A percentile compares a stretch with the other conserved stretches of the same genome.
phyloP scores from a whole-genome alignment of 2,329 filamentous ascomycete species.

The Pyricularia grisea region DNA sequence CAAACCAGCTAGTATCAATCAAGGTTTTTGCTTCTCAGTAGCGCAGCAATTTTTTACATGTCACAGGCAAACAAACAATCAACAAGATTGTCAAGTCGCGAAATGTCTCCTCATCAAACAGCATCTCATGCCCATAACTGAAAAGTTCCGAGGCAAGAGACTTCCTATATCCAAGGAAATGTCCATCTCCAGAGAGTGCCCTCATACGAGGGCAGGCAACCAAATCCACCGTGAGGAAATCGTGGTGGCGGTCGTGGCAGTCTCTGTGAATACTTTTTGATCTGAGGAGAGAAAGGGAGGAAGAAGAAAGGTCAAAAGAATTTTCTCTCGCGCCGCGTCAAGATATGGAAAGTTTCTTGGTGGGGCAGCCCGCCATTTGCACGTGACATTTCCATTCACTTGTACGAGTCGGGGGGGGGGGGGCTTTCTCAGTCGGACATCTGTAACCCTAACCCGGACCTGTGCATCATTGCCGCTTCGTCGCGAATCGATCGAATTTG shows the following conservation, averaged over 20 bases:
- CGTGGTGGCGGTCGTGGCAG: slow-evolving; percentile 55
- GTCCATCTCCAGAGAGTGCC: slow-evolving; percentile 42
- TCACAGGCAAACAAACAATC: neutral
- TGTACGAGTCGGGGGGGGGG: neutral
- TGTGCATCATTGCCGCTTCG: neutral
- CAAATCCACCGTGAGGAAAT: slow-evolving; percentile 43
- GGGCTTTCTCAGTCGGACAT: too few relatives aligned
- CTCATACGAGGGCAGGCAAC: slow-evolving; percentile 34
- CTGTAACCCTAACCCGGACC: neutral
- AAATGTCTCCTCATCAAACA: slow-evolving; percentile 50
- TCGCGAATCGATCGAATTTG: neutral
- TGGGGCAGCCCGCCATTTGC: neutral
- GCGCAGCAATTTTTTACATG: neutral
- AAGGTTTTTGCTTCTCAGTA: neutral
- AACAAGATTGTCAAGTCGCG: neutral
- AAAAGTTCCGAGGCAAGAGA: slow-evolving; percentile 36
- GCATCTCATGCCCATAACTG: slow-evolving; percentile 41
- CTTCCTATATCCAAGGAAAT: slow-evolving; percentile 51
- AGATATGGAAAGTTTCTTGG: neutral
- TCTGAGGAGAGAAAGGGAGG: slow-evolving; percentile 35
- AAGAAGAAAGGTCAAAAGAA: slow-evolving; percentile 14
- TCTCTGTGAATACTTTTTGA: slow-evolving; percentile 54
- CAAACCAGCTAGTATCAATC: too few relatives aligned
- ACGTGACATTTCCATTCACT: neutral
- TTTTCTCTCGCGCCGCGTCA: neutral